Evolutionary conservation across 805 yeast genomes (phyloP).

Genomic region (Candida coleopterorum): DNA sequence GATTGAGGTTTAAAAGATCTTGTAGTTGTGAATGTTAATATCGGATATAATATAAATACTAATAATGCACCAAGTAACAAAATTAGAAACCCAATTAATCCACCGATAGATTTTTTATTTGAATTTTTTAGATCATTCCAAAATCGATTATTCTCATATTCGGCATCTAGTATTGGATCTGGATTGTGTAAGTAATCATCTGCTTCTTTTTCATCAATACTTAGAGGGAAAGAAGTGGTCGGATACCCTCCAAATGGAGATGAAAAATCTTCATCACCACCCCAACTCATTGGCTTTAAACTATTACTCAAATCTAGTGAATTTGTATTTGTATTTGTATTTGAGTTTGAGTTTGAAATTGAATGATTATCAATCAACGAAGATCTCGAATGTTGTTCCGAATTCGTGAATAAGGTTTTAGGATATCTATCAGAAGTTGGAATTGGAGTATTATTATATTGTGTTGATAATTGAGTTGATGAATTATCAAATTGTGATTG

Average conservation of each 20-base stretch:
- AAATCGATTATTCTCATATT: constrained; percentile 68
- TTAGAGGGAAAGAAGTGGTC: constrained; percentile 83
- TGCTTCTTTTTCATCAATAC: constrained; percentile 87
- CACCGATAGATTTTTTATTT: constrained; percentile 60
- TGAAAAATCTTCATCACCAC: constrained; percentile 49
- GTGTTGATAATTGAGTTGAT: not conserved
- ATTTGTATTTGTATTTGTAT: not conserved
- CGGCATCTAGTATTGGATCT: constrained; percentile 89
- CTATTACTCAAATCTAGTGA: not conserved
- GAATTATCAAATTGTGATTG: not conserved
- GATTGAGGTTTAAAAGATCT: constrained; percentile 12
- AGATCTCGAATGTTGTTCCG: constrained; percentile 1
- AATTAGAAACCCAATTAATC: constrained; percentile 52
- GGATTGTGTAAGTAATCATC: constrained; percentile 97
- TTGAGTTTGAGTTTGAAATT: too few species aligned
- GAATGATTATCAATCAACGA: constrained; percentile 4
- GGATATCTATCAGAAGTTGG: constrained; percentile 4
- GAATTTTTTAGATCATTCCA: constrained; percentile 57
- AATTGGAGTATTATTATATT: not conserved
- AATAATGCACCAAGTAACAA: constrained; percentile 58
- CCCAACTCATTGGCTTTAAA: not conserved
- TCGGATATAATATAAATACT: constrained; percentile 76
- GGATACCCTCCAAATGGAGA: constrained; percentile 99
- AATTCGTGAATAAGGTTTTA: not conserved
- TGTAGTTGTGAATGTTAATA: constrained; percentile 65